phyloP scores from a whole-genome alignment of 352 stramenopile genomes.

The Blastocystis sp. region DNA sequence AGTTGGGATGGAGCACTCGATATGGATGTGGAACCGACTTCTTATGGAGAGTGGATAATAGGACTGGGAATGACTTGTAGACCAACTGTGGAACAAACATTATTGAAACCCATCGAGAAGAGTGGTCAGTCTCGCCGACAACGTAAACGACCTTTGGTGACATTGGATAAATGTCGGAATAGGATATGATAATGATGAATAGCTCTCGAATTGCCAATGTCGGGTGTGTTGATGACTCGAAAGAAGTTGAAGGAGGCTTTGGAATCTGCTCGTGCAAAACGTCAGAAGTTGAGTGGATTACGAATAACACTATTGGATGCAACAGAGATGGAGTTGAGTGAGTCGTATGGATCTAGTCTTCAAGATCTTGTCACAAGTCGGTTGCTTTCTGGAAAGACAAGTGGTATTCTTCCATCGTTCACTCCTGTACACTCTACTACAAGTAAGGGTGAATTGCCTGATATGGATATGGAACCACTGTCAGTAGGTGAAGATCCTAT shows the following conservation, averaged over 20 bases:
- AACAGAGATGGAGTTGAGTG: background rate
- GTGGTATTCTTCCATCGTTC: no score
- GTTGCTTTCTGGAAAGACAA: background rate
- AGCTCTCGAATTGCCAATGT: background rate
- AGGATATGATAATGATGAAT: background rate
- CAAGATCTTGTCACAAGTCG: background rate
- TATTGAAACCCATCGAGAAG: background rate
- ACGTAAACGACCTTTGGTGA: background rate
- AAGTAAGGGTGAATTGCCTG: background rate
- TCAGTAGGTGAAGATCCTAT: background rate
- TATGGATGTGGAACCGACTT: background rate
- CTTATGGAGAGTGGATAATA: background rate
- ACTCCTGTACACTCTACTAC: no score
- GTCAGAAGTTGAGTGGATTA: background rate
- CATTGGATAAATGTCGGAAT: background rate
- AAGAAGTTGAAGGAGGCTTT: background rate
- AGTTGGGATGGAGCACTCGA: background rate
- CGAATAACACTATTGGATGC: background rate
- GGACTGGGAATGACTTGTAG: no score
- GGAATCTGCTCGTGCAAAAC: background rate
- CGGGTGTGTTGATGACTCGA: background rate
- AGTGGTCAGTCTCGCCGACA: background rate
- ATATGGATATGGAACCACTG: slow-evolving; percentile 1
- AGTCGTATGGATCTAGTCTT: background rate
- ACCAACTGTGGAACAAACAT: background rate